Conservation (phyloP, 2,329 filamentous ascomycete species). For the Verticillium nubilum region DNA sequence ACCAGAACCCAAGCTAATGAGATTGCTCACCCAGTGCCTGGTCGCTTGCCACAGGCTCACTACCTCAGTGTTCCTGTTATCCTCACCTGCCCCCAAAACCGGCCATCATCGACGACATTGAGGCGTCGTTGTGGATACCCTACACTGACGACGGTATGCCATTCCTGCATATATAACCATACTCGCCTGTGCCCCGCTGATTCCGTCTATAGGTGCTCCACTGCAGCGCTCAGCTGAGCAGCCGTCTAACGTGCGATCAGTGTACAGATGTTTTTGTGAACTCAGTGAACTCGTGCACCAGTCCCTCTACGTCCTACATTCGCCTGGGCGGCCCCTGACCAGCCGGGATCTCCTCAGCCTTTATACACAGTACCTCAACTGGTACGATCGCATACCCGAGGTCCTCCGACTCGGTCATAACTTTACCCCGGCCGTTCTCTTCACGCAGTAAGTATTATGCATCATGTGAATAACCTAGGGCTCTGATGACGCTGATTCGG, state of each 20-base stretch:
- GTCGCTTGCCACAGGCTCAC: conserved; percentile 58
- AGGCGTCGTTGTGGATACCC: conserved; percentile 54
- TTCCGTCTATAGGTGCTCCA: conserved; percentile 37
- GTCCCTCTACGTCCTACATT: conserved; percentile 66
- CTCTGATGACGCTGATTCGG: neutral
- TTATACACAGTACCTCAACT: conserved; percentile 65
- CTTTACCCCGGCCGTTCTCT: conserved; percentile 67
- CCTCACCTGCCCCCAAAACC: conserved; percentile 54
- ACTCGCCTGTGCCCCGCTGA: neutral
- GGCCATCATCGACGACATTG: conserved; percentile 53
- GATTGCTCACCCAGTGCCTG: conserved; percentile 41
- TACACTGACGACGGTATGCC: conserved; percentile 52
- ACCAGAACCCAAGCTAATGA: neutral
- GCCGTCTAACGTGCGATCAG: conserved; percentile 62
- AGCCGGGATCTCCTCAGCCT: conserved; percentile 57
- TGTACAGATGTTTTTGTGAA: conserved; percentile 64
- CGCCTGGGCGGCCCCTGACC: conserved; percentile 60
- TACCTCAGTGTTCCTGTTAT: conserved; percentile 55
- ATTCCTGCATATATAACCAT: neutral
- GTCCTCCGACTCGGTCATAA: conserved; percentile 60
- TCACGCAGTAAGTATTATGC: conserved; percentile 59
- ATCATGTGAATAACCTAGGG: neutral
- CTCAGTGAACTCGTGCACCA: conserved; percentile 70
- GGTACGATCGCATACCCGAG: conserved; percentile 64
- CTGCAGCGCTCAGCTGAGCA: conserved; percentile 53